Conservation (phyloP, 1,284 basidiomycete species). For the Volvariella surrecta region DNA sequence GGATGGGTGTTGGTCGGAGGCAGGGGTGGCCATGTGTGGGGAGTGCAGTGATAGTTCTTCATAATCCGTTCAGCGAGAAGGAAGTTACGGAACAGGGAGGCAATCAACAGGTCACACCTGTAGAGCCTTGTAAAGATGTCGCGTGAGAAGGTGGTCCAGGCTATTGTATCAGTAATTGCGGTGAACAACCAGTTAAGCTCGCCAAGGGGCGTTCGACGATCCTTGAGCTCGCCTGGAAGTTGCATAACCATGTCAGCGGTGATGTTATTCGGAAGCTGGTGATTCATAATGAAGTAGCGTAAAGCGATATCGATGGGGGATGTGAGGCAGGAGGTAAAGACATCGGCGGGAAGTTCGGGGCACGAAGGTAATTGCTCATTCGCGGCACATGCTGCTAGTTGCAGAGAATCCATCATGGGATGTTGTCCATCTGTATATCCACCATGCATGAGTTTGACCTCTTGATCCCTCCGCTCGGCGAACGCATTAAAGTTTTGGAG, state of each 20-base stretch:
- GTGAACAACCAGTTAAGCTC: constrained; percentile 99
- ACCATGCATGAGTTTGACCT: constrained; percentile 52
- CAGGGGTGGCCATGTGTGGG: constrained; percentile 87
- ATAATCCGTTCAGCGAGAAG: constrained; percentile 96
- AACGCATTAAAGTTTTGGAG: constrained; percentile 88
- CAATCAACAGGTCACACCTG: constrained; percentile 92
- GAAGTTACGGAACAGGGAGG: constrained; percentile 95
- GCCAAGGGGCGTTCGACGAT: constrained; percentile 90
- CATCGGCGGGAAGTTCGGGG: constrained; percentile 93
- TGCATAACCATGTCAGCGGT: constrained; percentile 92
- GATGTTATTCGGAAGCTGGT: constrained; percentile 72
- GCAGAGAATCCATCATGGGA: constrained; percentile 86
- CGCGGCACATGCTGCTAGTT: constrained; percentile 91
- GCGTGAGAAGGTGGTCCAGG: constrained; percentile 94
- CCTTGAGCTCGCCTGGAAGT: constrained; percentile 94
- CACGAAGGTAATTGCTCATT: constrained; percentile 92
- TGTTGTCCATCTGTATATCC: constrained; percentile 54
- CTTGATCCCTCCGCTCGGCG: constrained; percentile 80
- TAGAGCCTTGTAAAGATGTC: constrained; percentile 93
- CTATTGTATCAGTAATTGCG: constrained; percentile 97
- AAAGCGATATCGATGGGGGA: constrained; percentile 98
- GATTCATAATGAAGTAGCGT: constrained; percentile 89
- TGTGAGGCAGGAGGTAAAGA: constrained; percentile 96
- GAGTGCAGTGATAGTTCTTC: constrained; percentile 97
- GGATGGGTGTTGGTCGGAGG: constrained; percentile 94